Conservation (phyloP, 352 stramenopile genomes). For the Phytophthora crassamura region DNA sequence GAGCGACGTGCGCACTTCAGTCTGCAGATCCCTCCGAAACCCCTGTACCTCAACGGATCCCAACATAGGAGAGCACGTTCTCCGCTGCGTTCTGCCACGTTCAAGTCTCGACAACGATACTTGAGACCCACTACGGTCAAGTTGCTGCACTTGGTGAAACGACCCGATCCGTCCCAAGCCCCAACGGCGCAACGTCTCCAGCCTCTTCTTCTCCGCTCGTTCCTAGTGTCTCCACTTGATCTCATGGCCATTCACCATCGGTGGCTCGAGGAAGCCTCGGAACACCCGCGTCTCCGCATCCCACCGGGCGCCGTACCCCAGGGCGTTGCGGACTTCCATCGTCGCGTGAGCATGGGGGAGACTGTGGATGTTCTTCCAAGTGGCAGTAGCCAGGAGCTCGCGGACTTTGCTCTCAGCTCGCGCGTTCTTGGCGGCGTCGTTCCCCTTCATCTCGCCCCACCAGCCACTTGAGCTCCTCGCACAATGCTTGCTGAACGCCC, state of each 20-base stretch:
- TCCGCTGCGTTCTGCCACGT: slow-evolving; percentile 14
- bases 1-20: neutral
- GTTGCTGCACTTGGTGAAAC: slow-evolving; percentile 31
- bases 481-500: slow-evolving; percentile 85
- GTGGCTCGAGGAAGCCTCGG: slow-evolving; percentile 86
- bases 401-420: slow-evolving; percentile 55
- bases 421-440: slow-evolving; percentile 74
- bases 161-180: slow-evolving; percentile 20
- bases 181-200: slow-evolving; percentile 24
- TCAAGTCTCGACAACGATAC: neutral
- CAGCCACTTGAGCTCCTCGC: slow-evolving; percentile 68
- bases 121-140: slow-evolving; percentile 2
- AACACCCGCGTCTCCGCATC: slow-evolving; percentile 58
- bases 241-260: slow-evolving; percentile 80
- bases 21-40: no score
- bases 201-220: slow-evolving; percentile 15
- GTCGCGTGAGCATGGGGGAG: slow-evolving; percentile 72
- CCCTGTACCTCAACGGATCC: no score
- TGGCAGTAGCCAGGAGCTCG: slow-evolving; percentile 56
- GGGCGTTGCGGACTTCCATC: slow-evolving; percentile 73
- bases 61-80: slow-evolving; percentile 27
- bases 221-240: slow-evolving; percentile 70
- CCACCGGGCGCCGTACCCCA: slow-evolving; percentile 83
- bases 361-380: slow-evolving; percentile 87
- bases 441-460: slow-evolving; percentile 69